Percentiles rank a stretch among this genome's conserved stretches.
Conservation (phyloP, 306 rosid genomes). For the Argentina anserina region DNA sequence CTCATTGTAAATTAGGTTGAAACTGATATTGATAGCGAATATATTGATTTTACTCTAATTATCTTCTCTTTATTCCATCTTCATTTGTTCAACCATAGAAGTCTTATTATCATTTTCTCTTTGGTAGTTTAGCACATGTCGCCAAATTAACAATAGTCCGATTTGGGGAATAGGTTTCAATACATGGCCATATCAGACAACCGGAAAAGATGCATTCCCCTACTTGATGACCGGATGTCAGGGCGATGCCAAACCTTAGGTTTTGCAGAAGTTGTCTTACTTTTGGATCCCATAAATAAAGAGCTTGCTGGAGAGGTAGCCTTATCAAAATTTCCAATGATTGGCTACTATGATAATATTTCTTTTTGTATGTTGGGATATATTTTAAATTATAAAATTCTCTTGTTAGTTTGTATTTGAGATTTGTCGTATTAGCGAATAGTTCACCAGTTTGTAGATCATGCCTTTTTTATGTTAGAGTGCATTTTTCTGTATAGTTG, state of each 20-base stretch:
- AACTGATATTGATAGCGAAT: not conserved
- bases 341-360: not conserved
- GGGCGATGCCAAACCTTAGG: constrained; percentile 39
- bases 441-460: not conserved
- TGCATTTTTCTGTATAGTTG: not conserved
- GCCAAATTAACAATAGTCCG: not conserved
- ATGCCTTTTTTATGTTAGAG: not conserved
- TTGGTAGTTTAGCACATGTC: not conserved
- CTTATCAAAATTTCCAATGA: not conserved
- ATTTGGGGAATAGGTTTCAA: constrained; percentile 35
- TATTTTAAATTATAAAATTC: not conserved
- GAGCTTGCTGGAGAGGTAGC: constrained; percentile 39
- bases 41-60: not conserved
- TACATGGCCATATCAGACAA: constrained; percentile 47
- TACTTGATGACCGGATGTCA: constrained; percentile 41
- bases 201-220: constrained; percentile 41
- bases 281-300: constrained; percentile 31
- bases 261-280: constrained; percentile 42
- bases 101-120: not conserved
- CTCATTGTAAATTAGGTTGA: not conserved
- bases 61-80: not conserved
- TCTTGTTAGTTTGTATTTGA: not conserved
- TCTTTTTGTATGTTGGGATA: not conserved
- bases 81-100: not conserved
- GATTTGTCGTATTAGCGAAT: not conserved